Conservation (phyloP, 2,329 filamentous ascomycete genomes). For the Claviceps quebecensis region DNA sequence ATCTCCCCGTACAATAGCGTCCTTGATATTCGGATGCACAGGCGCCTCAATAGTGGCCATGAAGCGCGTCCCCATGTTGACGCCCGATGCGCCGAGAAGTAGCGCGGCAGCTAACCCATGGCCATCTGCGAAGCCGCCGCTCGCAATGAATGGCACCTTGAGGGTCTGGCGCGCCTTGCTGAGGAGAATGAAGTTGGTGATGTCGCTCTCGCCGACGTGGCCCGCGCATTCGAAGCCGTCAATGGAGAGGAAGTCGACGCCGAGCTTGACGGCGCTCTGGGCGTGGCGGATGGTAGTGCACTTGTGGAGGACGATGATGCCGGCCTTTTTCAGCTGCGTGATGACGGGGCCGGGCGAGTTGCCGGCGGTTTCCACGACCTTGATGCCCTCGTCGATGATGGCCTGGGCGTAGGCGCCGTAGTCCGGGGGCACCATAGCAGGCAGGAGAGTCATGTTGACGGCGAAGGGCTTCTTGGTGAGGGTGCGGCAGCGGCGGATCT, state of each 20-base stretch:
- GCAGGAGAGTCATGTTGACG: constrained; percentile 90
- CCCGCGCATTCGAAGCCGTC: constrained; percentile 96
- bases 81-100: constrained; percentile 76
- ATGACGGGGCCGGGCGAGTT: constrained; percentile 86
- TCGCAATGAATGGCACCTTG: constrained; percentile 83
- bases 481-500: constrained; percentile 74
- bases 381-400: constrained; percentile 83
- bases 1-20: constrained; percentile 73
- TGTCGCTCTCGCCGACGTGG: constrained; percentile 76
- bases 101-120: constrained; percentile 85
- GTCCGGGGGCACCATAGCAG: constrained; percentile 77
- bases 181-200: constrained; percentile 82
- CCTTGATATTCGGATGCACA: constrained; percentile 86
- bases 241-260: constrained; percentile 92
- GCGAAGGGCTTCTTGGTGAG: constrained; percentile 73
- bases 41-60: constrained; percentile 93
- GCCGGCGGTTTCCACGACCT: constrained; percentile 83
- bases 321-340: constrained; percentile 67
- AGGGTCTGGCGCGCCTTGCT: constrained; percentile 73
- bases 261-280: constrained; percentile 78
- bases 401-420: constrained; percentile 86
- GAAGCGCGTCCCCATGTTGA: constrained; percentile 98
- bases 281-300: constrained; percentile 95
- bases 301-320: constrained; percentile 79
- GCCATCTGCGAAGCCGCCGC: constrained; percentile 89